Base-by-base conservation (phyloP, 176 grass and related monocot species). In the Ananas comosus region DNA sequence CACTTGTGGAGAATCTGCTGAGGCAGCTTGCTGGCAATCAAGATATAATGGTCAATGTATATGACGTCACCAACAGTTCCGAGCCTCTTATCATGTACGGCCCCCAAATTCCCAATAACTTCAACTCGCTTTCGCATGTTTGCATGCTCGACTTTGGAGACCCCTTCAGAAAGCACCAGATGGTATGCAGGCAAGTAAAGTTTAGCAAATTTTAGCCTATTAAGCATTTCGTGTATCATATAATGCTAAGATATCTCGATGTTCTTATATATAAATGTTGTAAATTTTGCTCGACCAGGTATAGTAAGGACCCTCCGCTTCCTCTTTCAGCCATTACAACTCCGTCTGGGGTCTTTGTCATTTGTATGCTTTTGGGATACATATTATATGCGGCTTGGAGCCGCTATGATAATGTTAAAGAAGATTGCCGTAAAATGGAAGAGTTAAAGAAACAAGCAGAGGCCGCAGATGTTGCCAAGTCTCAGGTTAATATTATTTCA, bases 41-140 rank as follows among this genome's bases (percentile, higher is more conserved):
- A 77, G 94, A 99, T 80, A 79, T 99, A 66, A 81, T 93, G 76
- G 90, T 99, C 42, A 99, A 99, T 83, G 90, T 99, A 70, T 99
- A 84, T 80, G 94, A 99, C 79, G 82, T 93, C 65, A 99, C 94
- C 50, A 88, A 99, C 52, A 21, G 63, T 72, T 93, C 87, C 18
- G 51, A 99, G 50, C 89, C 89, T 48, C 83, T 99, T 71, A 77
- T 91, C 79, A 91, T 99, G 94, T 99, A 99, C 78, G 94, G 94
- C 65, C 83, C 82, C 23, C 81, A 91, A 83, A 71, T 92, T 76
- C 80, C 90, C 72, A 82, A 85, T 71, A 85, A 79, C 52, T 78
- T 71, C 22, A 79, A 77, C 64, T 83, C 78, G 65, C 82, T 81
- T 42, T 90, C 77, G 49, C 82, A 91, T 54, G 76, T 75, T 52